phyloP scores from a whole-genome alignment of 345 rosid species.

The Salix udensis region DNA sequence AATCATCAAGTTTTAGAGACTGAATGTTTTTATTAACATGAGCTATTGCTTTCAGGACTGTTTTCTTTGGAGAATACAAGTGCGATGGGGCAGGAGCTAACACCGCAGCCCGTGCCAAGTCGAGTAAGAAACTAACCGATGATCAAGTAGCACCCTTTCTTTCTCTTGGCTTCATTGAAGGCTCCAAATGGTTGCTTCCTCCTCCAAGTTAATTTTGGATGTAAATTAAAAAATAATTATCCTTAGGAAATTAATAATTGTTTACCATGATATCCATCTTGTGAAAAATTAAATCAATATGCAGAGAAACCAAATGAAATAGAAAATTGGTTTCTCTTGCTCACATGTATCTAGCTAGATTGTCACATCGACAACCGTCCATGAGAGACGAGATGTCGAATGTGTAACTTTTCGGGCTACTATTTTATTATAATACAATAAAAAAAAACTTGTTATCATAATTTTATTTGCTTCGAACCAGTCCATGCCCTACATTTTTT shows the following conservation, averaged over 20 bases:
- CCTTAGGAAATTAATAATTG: too few relatives aligned
- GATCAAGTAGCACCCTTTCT: conserved; percentile 36
- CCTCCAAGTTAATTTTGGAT: conserved; percentile 28
- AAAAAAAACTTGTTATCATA: too few relatives aligned
- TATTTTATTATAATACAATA: too few relatives aligned
- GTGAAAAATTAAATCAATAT: neutral
- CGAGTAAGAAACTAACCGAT: conserved; percentile 28
- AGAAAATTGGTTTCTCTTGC: neutral
- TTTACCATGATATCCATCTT: neutral
- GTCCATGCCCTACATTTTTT: too few relatives aligned
- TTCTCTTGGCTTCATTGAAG: conserved; percentile 41
- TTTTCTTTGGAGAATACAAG: conserved; percentile 57
- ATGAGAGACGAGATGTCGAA: neutral
- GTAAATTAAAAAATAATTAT: neutral
- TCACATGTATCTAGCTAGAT: neutral
- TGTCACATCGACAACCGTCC: too few relatives aligned
- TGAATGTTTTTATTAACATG: too few relatives aligned
- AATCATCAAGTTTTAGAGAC: too few relatives aligned
- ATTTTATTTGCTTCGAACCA: too few relatives aligned
- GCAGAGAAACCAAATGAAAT: neutral
- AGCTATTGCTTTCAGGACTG: conserved; percentile 34
- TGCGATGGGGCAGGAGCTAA: conserved; percentile 47
- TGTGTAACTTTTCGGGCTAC: too few relatives aligned
- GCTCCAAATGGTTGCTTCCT: conserved; percentile 65
- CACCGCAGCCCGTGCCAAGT: conserved; percentile 22